A percentile compares a stretch with the other conserved stretches of the same genome.
Conservation (phyloP, 768 basidiomycete genomes). For the Phlegmacium glaucopus region DNA sequence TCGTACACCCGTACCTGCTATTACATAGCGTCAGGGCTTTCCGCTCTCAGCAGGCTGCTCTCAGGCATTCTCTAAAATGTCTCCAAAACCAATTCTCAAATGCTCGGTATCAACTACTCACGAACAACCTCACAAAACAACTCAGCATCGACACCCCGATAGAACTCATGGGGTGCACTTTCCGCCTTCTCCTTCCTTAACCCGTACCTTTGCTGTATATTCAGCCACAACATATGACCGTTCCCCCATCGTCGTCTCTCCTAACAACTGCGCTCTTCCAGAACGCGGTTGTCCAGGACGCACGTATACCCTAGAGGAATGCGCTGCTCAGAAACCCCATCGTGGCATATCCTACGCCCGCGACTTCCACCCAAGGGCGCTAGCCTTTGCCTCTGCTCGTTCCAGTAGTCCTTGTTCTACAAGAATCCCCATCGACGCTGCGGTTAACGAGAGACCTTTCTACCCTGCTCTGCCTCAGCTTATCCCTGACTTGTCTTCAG, state of each 20-base stretch:
- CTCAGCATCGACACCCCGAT: conserved; percentile 22
- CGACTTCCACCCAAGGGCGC: conserved; percentile 46
- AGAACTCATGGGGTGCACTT: conserved; percentile 41
- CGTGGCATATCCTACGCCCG: conserved; percentile 24
- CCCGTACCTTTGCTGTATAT: conserved; percentile 47
- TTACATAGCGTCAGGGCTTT: not conserved
- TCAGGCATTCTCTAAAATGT: conserved; percentile 19
- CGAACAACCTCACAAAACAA: conserved; percentile 22
- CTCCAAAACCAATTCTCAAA: conserved; percentile 61
- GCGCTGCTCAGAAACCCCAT: conserved; percentile 11
- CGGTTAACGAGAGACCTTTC: not conserved
- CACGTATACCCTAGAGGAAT: conserved; percentile 54
- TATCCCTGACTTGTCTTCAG: conserved; percentile 59
- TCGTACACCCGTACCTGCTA: not conserved
- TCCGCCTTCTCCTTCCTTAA: conserved; percentile 50
- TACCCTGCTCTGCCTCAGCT: conserved; percentile 42
- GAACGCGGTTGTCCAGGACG: conserved; percentile 75
- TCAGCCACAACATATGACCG: conserved; percentile 72
- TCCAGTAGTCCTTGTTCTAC: conserved; percentile 4
- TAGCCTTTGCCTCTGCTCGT: conserved; percentile 18
- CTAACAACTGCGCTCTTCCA: conserved; percentile 73
- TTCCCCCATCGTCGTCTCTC: conserved; percentile 69
- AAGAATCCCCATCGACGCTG: not conserved
- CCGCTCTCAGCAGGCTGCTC: not conserved
- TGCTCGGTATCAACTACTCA: conserved; percentile 27